A percentile compares a stretch with the other conserved stretches of the same genome.
These are phyloP conservation scores for Suillus alpinus DNA, from an alignment of 768 basidiomycete species.

Conservation along the genomic window DNA sequence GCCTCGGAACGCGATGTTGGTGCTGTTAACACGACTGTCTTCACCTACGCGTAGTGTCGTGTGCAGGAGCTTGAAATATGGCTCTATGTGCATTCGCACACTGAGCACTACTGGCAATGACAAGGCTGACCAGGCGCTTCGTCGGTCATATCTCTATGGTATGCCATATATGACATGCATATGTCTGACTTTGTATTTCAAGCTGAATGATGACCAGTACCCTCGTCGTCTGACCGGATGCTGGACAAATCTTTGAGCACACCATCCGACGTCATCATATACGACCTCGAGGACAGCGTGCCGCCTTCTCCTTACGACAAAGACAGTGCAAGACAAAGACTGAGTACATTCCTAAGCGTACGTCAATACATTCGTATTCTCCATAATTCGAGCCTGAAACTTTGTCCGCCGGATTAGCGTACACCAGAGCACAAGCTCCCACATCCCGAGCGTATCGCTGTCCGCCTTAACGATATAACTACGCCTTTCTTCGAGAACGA, in stretches of 20 bases:
- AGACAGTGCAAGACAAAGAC: constrained; percentile 50
- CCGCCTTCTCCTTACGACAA: constrained; percentile 60
- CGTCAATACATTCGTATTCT: constrained; percentile 16
- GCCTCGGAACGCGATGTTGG: neutral
- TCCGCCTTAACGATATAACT: constrained; percentile 65
- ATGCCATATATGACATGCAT: neutral
- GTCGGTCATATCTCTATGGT: constrained; percentile 3
- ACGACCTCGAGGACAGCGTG: constrained; percentile 89
- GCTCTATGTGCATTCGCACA: neutral
- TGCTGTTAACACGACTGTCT: neutral
- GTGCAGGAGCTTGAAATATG: neutral
- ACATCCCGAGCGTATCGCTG: constrained; percentile 53
- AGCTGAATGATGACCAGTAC: constrained; percentile 46
- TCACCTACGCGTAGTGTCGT: neutral
- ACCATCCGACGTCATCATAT: constrained; percentile 73
- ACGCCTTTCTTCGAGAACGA: constrained; percentile 70
- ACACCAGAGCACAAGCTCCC: constrained; percentile 35
- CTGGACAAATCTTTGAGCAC: constrained; percentile 69
- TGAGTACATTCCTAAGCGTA: constrained; percentile 57
- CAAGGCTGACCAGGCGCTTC: neutral
- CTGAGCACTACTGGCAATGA: neutral
- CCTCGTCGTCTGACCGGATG: constrained; percentile 77
- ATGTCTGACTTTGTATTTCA: neutral
- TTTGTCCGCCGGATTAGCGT: constrained; percentile 18
- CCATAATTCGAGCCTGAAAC: neutral